Evolutionary conservation across 1,139 yeast species (phyloP), one percentile per base, ranked within the genome.

Genomic region (Protomyces inundatus): DNA sequence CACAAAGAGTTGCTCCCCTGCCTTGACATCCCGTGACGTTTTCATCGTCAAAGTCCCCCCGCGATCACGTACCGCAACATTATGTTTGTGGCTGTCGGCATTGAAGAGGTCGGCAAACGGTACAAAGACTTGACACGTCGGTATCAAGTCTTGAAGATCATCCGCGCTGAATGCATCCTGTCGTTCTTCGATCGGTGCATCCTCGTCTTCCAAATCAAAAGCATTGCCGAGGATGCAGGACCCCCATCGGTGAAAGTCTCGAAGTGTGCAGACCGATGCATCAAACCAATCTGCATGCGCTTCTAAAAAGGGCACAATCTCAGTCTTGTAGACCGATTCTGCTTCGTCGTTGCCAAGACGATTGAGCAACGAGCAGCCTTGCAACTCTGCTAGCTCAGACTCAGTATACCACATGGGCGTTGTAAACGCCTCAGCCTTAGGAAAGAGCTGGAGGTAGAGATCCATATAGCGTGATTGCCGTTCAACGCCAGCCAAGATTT

Each of bases 71-170:
- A 68, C 55, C n/a, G 40, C 9, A 4, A 97, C 96, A 73, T 93
- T 91, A 71, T 84, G 85, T n/a, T 81, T 77, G 16, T 80, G 80
- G 0, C 96, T 87, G 71, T 90, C 93, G 0, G 97, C 91, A 71
- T 93, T 93, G 66, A 93, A 77, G 35, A 89, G 85, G 71, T 93
- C 98, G 0, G 98, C 98, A 61, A 90, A 77, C 0, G 98, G 96
- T 5, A 90, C 90, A 96, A 93, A 87, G 0, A 96, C 87, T 72
- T 93, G 91, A 68, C 69, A 70, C 12, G 66, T 70, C 6, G 67
- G 69, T 9, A 70, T 72, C 3, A 65, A 71, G 4, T 68, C 69
- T 0, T 67, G 72, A 4, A 67, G 71, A 0, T 68, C 72, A 34
- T 69, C 71, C n/a, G 50, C 55, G 48, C 45, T 64, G 23, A 33